Conservation (phyloP, 495 filamentous ascomycete species). For the Cladorrhinum samala region DNA sequence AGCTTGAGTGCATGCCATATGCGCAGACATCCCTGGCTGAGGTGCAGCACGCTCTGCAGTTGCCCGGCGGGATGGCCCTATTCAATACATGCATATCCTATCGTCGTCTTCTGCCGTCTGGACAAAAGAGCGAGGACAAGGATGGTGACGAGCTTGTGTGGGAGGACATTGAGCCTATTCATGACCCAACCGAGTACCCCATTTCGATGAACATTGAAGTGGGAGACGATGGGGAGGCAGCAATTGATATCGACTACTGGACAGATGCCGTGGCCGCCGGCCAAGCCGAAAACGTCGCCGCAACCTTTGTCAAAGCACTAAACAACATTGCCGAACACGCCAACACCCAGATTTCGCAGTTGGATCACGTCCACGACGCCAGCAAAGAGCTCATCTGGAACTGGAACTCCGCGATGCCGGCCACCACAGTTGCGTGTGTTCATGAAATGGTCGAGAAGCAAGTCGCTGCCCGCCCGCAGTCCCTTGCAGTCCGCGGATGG, state of each 20-base stretch:
- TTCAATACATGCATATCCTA: constrained; percentile 32
- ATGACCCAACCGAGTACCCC: constrained; percentile 53
- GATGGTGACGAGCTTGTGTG: background rate
- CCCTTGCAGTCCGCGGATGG: constrained; percentile 31
- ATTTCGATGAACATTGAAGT: constrained; percentile 52
- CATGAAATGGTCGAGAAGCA: constrained; percentile 20
- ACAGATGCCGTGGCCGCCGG: constrained; percentile 31
- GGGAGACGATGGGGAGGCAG: constrained; percentile 32
- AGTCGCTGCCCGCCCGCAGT: constrained; percentile 21
- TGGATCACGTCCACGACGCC: constrained; percentile 7
- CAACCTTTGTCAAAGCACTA: constrained; percentile 42
- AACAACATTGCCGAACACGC: constrained; percentile 36
- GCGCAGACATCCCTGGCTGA: constrained; percentile 36
- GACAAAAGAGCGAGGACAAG: no score
- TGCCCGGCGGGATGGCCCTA: constrained; percentile 23
- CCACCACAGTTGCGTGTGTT: constrained; percentile 7
- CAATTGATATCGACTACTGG: constrained; percentile 54
- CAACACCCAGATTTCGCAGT: constrained; percentile 13
- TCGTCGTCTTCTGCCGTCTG: constrained; percentile 8
- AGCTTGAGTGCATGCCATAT: constrained; percentile 30
- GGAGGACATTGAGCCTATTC: constrained; percentile 27
- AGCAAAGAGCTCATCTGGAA: constrained; percentile 14
- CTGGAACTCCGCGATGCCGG: constrained; percentile 22
- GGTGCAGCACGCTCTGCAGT: constrained; percentile 33
- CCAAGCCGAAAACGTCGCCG: constrained; percentile 48